These are phyloP conservation scores for Verticillium klebahnii DNA, from an alignment of 2,329 filamentous ascomycete species.

Conservation along the genomic window DNA sequence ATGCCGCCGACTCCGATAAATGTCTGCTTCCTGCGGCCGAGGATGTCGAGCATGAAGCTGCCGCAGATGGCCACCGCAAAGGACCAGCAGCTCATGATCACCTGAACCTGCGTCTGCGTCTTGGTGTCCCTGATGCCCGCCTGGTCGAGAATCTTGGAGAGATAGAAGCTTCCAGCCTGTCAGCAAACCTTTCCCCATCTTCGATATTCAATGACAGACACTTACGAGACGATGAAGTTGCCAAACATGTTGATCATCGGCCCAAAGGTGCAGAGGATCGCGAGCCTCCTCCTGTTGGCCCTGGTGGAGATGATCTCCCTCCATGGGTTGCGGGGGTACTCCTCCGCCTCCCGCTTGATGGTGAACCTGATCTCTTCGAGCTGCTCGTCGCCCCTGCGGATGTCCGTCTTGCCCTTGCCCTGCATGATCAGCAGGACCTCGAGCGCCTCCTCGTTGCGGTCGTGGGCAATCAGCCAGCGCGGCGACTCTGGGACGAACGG, in stretches of 20 bases:
- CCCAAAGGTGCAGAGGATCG: slow-evolving; percentile 19
- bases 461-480: slow-evolving; percentile 28
- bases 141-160: slow-evolving; percentile 22
- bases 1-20: slow-evolving; percentile 20
- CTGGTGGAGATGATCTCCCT: slow-evolving; percentile 17
- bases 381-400: slow-evolving; percentile 5
- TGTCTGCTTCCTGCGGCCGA: slow-evolving; percentile 25
- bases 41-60: slow-evolving; percentile 25
- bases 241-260: slow-evolving; percentile 23
- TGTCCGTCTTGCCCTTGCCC: slow-evolving; percentile 29
- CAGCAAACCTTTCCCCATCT: neutral
- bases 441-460: slow-evolving; percentile 22
- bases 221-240: slow-evolving; percentile 25
- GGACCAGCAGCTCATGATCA: slow-evolving; percentile 30
- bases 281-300: slow-evolving; percentile 18
- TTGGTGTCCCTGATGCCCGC: slow-evolving; percentile 22
- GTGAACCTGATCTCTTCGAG: slow-evolving; percentile 17
- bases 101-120: slow-evolving; percentile 22
- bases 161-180: slow-evolving; percentile 16
- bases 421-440: slow-evolving; percentile 34
- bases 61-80: slow-evolving; percentile 25
- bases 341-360: slow-evolving; percentile 17
- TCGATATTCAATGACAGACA: neutral
- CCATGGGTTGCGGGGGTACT: slow-evolving; percentile 21
- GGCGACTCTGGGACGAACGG: slow-evolving; percentile 18